phyloP scores from a whole-genome alignment of 306 rosid species.

The Malus asiatica region DNA sequence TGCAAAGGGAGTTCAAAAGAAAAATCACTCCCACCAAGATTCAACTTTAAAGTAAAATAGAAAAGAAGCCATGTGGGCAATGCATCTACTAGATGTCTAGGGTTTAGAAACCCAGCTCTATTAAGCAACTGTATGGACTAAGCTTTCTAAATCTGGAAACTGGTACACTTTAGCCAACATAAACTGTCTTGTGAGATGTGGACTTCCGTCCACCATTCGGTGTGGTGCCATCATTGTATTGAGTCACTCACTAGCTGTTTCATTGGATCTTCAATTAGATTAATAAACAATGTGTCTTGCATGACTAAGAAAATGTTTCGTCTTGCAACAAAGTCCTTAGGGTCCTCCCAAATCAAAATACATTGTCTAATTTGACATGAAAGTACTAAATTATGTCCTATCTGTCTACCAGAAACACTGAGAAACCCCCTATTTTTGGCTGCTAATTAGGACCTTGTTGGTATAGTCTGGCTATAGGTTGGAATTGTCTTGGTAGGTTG shows the following conservation, averaged over 20 bases:
- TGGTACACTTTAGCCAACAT: not conserved
- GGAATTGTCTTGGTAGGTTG: not conserved
- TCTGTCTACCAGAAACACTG: constrained; percentile 36
- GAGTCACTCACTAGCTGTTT: constrained; percentile 33
- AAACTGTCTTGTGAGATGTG: constrained; percentile 31
- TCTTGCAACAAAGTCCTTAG: constrained; percentile 21
- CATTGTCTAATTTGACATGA: constrained; percentile 5
- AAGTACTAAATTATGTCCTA: constrained; percentile 24
- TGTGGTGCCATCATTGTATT: constrained; percentile 26
- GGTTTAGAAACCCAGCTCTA: constrained; percentile 20
- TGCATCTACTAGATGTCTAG: constrained; percentile 54
- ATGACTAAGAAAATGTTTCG: constrained; percentile 29
- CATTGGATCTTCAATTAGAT: constrained; percentile 27
- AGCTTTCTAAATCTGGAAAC: constrained; percentile 52
- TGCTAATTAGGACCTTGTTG: constrained; percentile 47
- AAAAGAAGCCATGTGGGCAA: constrained; percentile 56
- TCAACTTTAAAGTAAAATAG: constrained; percentile 24
- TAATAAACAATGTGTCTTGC: constrained; percentile 2
- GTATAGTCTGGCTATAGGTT: not conserved
- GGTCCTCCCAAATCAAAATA: constrained; percentile 10
- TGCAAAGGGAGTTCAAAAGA: not conserved
- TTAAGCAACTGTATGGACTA: constrained; percentile 2
- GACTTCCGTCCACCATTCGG: constrained; percentile 36
- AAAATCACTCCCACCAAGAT: constrained; percentile 48
- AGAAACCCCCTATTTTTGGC: constrained; percentile 42